A percentile compares a stretch with the other conserved stretches of the same genome.
phyloP scores from a whole-genome alignment of 805 yeast genomes.

The Torulaspora gathmanii region DNA sequence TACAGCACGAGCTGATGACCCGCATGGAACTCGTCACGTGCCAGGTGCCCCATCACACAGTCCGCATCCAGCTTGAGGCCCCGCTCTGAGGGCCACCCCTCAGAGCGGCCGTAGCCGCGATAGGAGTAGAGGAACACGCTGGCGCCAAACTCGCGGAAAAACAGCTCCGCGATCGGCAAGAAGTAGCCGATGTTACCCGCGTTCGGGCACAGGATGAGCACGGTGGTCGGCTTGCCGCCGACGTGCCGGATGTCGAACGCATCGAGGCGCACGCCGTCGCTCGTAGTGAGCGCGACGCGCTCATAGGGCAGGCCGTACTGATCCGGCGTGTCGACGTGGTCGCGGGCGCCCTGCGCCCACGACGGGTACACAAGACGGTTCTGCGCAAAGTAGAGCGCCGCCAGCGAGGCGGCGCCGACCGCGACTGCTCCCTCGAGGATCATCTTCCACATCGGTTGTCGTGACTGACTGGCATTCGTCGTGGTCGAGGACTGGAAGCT shows the following conservation, averaged over 20 bases:
- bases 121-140: conserved; percentile 84
- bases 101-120: conserved; percentile 82
- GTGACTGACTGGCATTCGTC: too few species aligned
- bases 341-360: conserved; percentile 67
- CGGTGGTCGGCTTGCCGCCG: conserved; percentile 48
- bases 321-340: conserved; percentile 70
- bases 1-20: conserved; percentile 58
- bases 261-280: conserved; percentile 65
- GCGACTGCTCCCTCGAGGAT: conserved; percentile 42
- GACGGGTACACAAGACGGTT: conserved; percentile 76
- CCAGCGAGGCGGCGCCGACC: conserved; percentile 42
- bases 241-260: conserved; percentile 45
- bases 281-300: conserved; percentile 53
- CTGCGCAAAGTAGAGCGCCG: conserved; percentile 60
- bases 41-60: conserved; percentile 57
- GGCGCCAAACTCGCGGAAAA: conserved; percentile 57
- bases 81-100: conserved; percentile 68
- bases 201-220: conserved; percentile 79
- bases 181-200: conserved; percentile 96
- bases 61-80: conserved; percentile 84
- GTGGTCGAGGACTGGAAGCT: not conserved
- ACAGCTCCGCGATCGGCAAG: conserved; percentile 69
- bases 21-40: conserved; percentile 45
- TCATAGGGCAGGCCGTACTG: conserved; percentile 62
- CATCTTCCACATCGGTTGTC: conserved; percentile 33